Conservation (phyloP, 192 early-diverging fungal species). For the Thoreauomyces humboldtii region DNA sequence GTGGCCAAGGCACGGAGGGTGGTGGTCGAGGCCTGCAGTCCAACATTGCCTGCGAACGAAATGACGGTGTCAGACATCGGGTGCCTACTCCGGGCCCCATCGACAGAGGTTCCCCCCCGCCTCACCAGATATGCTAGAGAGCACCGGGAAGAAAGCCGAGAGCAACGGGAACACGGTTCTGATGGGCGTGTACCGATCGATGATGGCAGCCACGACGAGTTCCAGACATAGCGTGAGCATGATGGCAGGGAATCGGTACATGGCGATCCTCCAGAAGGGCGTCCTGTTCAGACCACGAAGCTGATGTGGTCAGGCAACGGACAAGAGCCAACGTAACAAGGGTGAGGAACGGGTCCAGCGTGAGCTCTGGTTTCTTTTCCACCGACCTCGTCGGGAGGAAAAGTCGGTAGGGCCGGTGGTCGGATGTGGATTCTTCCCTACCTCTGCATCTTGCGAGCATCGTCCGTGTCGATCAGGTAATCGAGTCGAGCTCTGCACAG, state of each 20-base stretch:
- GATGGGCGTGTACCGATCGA: slow-evolving; percentile 16
- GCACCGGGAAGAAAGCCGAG: slow-evolving; percentile 39
- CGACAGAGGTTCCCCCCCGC: background rate
- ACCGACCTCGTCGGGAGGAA: background rate
- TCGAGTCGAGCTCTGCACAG: slow-evolving; percentile 20
- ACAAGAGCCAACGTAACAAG: too few relatives aligned
- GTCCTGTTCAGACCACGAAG: too few relatives aligned
- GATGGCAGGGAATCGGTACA: slow-evolving; percentile 40
- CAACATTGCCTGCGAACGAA: slow-evolving; percentile 39
- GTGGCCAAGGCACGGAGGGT: slow-evolving; percentile 45
- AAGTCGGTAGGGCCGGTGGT: background rate
- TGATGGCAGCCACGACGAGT: slow-evolving; percentile 36
- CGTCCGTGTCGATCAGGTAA: slow-evolving; percentile 27
- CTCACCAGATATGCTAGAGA: slow-evolving; percentile 42
- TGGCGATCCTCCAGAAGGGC: slow-evolving; percentile 39
- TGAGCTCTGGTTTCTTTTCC: too few relatives aligned
- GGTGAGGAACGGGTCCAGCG: too few relatives aligned
- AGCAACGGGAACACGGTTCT: slow-evolving; percentile 31
- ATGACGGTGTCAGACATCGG: too few relatives aligned
- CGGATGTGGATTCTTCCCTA: too few relatives aligned
- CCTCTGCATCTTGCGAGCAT: slow-evolving; percentile 39
- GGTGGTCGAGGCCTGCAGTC: slow-evolving; percentile 44
- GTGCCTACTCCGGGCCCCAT: background rate
- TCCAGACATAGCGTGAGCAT: slow-evolving; percentile 35
- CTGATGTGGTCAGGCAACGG: too few relatives aligned